Evolutionary conservation across 2,329 filamentous ascomycete species (phyloP).

Genomic region (Colletotrichum aenigma): DNA sequence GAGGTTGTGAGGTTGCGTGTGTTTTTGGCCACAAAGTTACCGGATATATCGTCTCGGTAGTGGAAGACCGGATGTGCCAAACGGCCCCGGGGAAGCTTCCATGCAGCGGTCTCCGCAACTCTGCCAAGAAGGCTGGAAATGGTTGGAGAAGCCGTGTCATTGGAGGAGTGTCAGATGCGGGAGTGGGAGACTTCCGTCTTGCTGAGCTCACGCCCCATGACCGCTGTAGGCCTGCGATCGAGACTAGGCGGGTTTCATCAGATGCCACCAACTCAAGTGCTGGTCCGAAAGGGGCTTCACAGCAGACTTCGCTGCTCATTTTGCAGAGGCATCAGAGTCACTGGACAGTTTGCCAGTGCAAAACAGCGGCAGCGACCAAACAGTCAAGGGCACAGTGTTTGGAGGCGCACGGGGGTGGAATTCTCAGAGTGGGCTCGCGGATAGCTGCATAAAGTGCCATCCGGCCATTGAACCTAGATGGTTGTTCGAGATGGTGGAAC

Average conservation of each 20-base stretch:
- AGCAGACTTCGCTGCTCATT: conserved; percentile 44
- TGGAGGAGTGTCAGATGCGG: conserved; percentile 3
- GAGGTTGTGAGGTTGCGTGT: background rate
- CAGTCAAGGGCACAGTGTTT: conserved; percentile 32
- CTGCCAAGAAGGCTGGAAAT: background rate
- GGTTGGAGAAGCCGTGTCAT: background rate
- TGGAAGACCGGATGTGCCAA: conserved; percentile 24
- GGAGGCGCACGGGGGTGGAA: conserved; percentile 13
- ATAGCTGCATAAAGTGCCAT: conserved; percentile 53
- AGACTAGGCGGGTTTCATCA: conserved; percentile 43
- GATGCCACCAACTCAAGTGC: conserved; percentile 37
- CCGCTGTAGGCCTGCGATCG: conserved; percentile 28
- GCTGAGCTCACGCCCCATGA: background rate
- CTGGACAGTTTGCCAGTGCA: conserved; percentile 45
- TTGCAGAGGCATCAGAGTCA: conserved; percentile 20
- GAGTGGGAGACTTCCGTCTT: background rate
- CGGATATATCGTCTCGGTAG: conserved; percentile 19
- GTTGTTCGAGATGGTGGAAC: conserved; percentile 40
- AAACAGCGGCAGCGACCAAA: conserved; percentile 41
- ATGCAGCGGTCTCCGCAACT: conserved; percentile 11
- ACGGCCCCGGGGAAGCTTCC: conserved; percentile 23
- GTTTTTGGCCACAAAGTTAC: background rate
- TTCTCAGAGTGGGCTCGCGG: conserved; percentile 34
- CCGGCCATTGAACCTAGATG: conserved; percentile 20
- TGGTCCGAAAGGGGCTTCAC: conserved; percentile 40